phyloP scores from a whole-genome alignment of 176 grass and related monocot genomes.

The Hsuehochloa calcarea region DNA sequence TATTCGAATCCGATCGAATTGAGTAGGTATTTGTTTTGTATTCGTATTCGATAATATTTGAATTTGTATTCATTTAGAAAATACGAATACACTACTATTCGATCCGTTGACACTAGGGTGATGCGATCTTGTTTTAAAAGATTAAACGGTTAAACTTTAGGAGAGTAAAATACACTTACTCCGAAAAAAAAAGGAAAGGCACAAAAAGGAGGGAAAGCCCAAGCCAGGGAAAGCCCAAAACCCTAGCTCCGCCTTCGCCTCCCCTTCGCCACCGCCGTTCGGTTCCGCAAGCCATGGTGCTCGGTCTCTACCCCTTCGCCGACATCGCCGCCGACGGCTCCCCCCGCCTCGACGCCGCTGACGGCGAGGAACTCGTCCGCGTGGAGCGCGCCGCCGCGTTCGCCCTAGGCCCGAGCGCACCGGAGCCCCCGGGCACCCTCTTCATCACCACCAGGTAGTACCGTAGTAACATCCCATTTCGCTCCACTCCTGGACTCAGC shows the following conservation, averaged over 20 bases:
- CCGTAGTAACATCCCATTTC: background rate
- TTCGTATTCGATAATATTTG: too few relatives aligned
- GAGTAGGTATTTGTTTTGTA: too few relatives aligned
- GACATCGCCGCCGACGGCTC: conserved; percentile 36
- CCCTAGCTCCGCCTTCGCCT: background rate
- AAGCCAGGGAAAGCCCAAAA: background rate
- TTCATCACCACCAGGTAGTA: conserved; percentile 67
- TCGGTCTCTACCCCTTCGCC: conserved; percentile 54
- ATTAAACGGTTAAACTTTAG: too few relatives aligned
- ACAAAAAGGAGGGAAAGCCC: background rate
- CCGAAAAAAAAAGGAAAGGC: too few relatives aligned
- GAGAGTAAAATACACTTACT: too few relatives aligned
- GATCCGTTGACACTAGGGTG: too few relatives aligned
- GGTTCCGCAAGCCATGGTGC: conserved; percentile 36
- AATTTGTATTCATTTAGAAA: too few relatives aligned
- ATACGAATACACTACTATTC: too few relatives aligned
- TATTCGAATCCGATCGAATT: too few relatives aligned
- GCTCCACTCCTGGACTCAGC: background rate
- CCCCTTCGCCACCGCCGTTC: background rate
- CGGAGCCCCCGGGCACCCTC: conserved; percentile 53
- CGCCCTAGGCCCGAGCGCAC: conserved; percentile 38
- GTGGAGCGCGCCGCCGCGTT: conserved; percentile 45
- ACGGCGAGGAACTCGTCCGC: conserved; percentile 60
- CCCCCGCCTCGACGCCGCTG: conserved; percentile 41
- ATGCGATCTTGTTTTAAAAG: too few relatives aligned